These are phyloP conservation scores for Hygrophorus russula DNA, from an alignment of 768 basidiomycete genomes.

Conservation along the genomic window DNA sequence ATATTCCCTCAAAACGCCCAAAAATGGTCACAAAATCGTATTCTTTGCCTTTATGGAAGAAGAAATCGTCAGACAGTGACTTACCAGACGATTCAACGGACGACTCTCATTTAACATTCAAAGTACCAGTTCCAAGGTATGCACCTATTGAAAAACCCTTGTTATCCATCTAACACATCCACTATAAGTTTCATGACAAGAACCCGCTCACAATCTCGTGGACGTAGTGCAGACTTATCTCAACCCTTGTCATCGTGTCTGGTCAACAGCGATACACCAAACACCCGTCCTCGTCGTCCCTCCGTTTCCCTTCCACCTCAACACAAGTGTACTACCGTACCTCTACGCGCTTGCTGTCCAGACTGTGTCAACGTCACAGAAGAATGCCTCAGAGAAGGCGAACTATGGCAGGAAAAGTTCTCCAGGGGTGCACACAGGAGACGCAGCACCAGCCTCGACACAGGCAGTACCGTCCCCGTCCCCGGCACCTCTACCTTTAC, in stretches of 20 bases:
- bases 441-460: slow-evolving; percentile 34
- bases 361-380: slow-evolving; percentile 54
- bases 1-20: slow-evolving; percentile 31
- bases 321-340: slow-evolving; percentile 39
- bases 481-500: background rate
- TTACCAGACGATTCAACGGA: slow-evolving; percentile 17
- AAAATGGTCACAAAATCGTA: slow-evolving; percentile 54
- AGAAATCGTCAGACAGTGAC: slow-evolving; percentile 16
- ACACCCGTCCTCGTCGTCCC: slow-evolving; percentile 14
- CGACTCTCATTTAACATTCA: slow-evolving; percentile 40
- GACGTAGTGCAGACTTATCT: slow-evolving; percentile 12
- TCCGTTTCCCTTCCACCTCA: slow-evolving; percentile 25
- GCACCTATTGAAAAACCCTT: no score
- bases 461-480: slow-evolving; percentile 12
- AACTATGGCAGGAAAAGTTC: slow-evolving; percentile 53
- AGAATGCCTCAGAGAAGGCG: slow-evolving; percentile 39
- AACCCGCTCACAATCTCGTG: slow-evolving; percentile 28
- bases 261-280: slow-evolving; percentile 29
- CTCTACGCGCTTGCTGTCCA: slow-evolving; percentile 61
- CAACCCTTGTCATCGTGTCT: slow-evolving; percentile 42
- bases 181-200: slow-evolving; percentile 30
- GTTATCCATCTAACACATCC: slow-evolving; percentile 3
- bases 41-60: slow-evolving; percentile 58
- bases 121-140: slow-evolving; percentile 54
- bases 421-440: slow-evolving; percentile 49